phyloP scores from a whole-genome alignment of 805 yeast genomes.

The Yamadazyma philogaea region DNA sequence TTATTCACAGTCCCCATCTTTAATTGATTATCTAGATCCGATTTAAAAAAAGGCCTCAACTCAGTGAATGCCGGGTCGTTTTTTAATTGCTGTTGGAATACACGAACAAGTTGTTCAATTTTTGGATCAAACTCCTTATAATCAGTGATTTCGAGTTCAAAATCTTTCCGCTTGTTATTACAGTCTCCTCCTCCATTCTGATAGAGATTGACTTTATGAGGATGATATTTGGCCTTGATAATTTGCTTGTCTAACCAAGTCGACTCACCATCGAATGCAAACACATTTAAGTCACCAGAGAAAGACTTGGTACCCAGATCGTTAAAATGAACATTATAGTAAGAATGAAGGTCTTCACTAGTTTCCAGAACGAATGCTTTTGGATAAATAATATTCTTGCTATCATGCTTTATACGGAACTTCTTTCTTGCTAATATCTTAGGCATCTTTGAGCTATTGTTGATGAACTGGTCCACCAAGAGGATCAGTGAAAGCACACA shows the following conservation, averaged over 20 bases:
- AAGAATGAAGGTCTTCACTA: conserved; percentile 6
- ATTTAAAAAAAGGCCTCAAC: conserved; percentile 23
- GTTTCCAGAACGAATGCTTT: conserved; percentile 1
- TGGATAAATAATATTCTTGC: conserved; percentile 12
- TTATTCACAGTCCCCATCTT: conserved; percentile 17
- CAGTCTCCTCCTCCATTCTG: conserved; percentile 8
- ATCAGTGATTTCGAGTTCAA: conserved; percentile 9
- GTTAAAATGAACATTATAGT: conserved; percentile 13
- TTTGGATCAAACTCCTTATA: conserved; percentile 9
- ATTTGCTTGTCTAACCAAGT: conserved; percentile 7
- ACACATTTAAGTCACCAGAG: conserved; percentile 4
- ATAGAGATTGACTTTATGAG: conserved; percentile 7
- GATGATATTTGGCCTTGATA: conserved; percentile 2
- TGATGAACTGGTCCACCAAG: conserved; percentile 5
- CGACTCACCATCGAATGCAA: conserved; percentile 9
- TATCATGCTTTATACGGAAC: neutral
- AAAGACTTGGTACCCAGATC: conserved; percentile 4
- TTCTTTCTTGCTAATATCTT: neutral
- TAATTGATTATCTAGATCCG: conserved; percentile 20
- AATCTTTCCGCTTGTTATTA: conserved; percentile 2
- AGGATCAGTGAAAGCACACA: conserved; percentile 1
- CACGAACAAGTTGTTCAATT: conserved; percentile 8
- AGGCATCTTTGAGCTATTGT: conserved; percentile 1
- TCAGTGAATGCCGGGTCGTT: conserved; percentile 18
- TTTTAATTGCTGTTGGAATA: conserved; percentile 8